Percentiles rank a stretch among this genome's conserved stretches.
These are phyloP conservation scores for Clitopilus passeckerianus DNA, from an alignment of 768 basidiomycete species.

Conservation along the genomic window DNA sequence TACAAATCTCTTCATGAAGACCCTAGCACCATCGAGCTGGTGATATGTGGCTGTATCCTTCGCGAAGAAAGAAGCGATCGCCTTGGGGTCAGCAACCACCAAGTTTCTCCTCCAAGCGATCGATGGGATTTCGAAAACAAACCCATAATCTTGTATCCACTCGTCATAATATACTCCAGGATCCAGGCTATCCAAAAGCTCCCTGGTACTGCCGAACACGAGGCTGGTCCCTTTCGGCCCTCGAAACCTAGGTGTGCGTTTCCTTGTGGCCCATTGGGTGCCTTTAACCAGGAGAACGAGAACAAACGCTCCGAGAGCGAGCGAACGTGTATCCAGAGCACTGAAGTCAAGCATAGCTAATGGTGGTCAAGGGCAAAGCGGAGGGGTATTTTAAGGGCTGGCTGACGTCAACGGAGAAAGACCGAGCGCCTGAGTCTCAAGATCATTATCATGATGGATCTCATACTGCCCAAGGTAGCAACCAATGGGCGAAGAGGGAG, in stretches of 20 bases:
- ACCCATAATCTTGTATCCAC: slow-evolving; percentile 46
- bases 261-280: background rate
- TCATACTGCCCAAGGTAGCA: too few species aligned
- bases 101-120: slow-evolving; percentile 27
- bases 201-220: slow-evolving; percentile 32
- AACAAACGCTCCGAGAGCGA: background rate
- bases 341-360: background rate
- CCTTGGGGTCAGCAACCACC: slow-evolving; percentile 43
- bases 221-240: slow-evolving; percentile 38
- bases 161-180: slow-evolving; percentile 30
- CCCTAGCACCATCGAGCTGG: slow-evolving; percentile 26
- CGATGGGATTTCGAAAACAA: slow-evolving; percentile 34
- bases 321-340: background rate
- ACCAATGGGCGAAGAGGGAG: too few species aligned
- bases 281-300: background rate
- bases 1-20: slow-evolving; percentile 35
- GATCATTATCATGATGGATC: background rate
- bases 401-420: background rate
- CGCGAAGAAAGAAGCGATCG: slow-evolving; percentile 44
- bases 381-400: background rate
- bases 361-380: background rate
- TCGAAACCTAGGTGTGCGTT: slow-evolving; percentile 26
- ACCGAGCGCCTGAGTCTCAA: background rate
- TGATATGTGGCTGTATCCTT: slow-evolving; percentile 46
- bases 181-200: slow-evolving; percentile 22